phyloP scores from a whole-genome alignment of 768 basidiomycete species.

The Hericium rajendrae region DNA sequence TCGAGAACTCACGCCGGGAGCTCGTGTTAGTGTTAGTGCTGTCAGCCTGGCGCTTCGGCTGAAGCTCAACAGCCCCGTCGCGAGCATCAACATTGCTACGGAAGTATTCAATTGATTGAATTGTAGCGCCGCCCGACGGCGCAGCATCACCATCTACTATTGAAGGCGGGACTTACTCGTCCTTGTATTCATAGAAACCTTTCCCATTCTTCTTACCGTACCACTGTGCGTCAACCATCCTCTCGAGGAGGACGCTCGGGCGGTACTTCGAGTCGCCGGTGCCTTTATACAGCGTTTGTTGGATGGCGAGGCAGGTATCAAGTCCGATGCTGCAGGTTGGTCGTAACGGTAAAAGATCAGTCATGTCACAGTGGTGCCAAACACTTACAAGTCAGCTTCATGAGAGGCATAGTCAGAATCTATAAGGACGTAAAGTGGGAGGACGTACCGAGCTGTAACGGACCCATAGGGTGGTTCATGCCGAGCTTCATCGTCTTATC shows the following conservation, averaged over 20 bases:
- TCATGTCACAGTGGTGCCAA: background rate
- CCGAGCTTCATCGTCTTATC: slow-evolving; percentile 90
- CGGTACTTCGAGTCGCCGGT: slow-evolving; percentile 94
- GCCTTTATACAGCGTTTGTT: slow-evolving; percentile 79
- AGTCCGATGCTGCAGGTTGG: slow-evolving; percentile 70
- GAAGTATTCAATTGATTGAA: no score
- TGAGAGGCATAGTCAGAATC: background rate
- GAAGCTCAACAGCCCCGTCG: no score
- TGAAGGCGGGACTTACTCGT: background rate
- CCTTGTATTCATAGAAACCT: slow-evolving; percentile 84
- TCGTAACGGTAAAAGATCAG: background rate
- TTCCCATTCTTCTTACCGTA: slow-evolving; percentile 87
- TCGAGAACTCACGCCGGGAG: no score
- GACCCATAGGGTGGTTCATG: slow-evolving; percentile 95
- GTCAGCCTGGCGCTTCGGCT: no score
- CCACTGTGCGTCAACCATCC: slow-evolving; percentile 97
- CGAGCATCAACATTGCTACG: no score
- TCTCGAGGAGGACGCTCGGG: slow-evolving; percentile 78
- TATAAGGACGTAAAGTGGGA: background rate
- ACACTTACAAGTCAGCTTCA: slow-evolving; percentile 27
- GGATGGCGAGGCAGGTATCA: slow-evolving; percentile 92
- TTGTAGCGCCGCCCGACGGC: no score
- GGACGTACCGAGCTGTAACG: slow-evolving; percentile 65
- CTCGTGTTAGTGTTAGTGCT: no score
- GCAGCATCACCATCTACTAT: background rate